Evolutionary conservation across 176 grass and related monocot species (phyloP).

Genomic region (Carex pumila): DNA sequence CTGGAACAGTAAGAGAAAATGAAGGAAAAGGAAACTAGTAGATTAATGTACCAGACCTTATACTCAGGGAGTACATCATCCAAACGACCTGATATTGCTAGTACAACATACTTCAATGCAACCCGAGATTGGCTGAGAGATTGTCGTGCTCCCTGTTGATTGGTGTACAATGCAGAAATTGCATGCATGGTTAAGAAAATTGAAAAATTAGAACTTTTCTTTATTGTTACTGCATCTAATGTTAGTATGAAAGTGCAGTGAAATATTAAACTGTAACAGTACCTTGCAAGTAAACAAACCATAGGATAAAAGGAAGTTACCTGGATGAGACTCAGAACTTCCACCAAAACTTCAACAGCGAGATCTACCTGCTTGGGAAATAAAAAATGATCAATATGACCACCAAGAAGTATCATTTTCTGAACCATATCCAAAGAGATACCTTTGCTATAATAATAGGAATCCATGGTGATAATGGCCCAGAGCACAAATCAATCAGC

Average conservation of each 20-base stretch:
- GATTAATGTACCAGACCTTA: slow-evolving; percentile 52
- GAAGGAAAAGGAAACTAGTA: slow-evolving; percentile 15
- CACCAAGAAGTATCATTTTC: slow-evolving; percentile 11
- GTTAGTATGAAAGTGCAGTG: background rate
- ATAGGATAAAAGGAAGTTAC: slow-evolving; percentile 18
- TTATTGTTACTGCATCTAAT: background rate
- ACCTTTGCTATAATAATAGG: slow-evolving; percentile 76
- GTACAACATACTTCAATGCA: slow-evolving; percentile 72
- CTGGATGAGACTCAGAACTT: slow-evolving; percentile 83
- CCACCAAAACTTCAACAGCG: slow-evolving; percentile 69
- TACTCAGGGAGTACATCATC: slow-evolving; percentile 80
- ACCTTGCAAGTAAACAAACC: slow-evolving; percentile 1
- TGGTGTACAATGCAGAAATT: slow-evolving; percentile 18
- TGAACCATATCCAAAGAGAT: slow-evolving; percentile 15
- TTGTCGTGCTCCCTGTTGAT: slow-evolving; percentile 50
- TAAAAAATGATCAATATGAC: background rate
- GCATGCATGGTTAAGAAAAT: background rate
- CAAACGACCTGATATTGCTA: slow-evolving; percentile 89
- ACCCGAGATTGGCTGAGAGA: slow-evolving; percentile 56
- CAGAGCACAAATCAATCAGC: slow-evolving; percentile 84
- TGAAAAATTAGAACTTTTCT: background rate
- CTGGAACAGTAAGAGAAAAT: slow-evolving; percentile 17
- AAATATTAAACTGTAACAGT: background rate
- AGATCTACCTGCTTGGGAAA: slow-evolving; percentile 62
- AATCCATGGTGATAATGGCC: slow-evolving; percentile 80